Evolutionary conservation across 352 stramenopile genomes (phyloP).

Genomic region (Peronospora farinosa): DNA sequence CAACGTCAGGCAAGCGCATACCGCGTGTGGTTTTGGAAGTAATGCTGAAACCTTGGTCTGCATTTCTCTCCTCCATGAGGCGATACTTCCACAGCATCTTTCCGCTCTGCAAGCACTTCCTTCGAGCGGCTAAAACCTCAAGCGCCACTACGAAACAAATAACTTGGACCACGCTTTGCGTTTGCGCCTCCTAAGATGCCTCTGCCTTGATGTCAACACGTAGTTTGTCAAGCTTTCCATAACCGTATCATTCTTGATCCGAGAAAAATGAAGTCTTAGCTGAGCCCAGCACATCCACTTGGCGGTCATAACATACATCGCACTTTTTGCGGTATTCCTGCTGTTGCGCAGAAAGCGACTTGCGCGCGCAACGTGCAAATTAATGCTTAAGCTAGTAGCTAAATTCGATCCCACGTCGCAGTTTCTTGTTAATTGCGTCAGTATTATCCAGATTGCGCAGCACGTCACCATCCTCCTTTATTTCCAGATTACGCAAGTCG

Average conservation of each 20-base stretch:
- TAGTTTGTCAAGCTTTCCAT: conserved; percentile 64
- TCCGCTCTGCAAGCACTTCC: conserved; percentile 60
- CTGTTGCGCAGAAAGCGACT: conserved; percentile 75
- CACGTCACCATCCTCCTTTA: conserved; percentile 79
- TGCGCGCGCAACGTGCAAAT: conserved; percentile 70
- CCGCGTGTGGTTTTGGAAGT: conserved; percentile 26
- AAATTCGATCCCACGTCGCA: conserved; percentile 80
- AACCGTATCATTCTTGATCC: conserved; percentile 64
- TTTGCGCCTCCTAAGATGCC: conserved; percentile 59
- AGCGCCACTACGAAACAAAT: conserved; percentile 69
- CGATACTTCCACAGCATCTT: conserved; percentile 72
- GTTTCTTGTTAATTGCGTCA: conserved; percentile 75
- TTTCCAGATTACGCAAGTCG: conserved; percentile 83
- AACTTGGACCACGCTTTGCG: conserved; percentile 59
- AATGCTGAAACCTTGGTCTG: conserved; percentile 37
- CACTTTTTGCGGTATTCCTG: conserved; percentile 84
- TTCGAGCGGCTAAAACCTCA: conserved; percentile 73
- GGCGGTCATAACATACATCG: conserved; percentile 76
- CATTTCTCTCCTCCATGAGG: conserved; percentile 80
- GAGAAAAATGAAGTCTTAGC: conserved; percentile 58
- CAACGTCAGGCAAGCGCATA: conserved; percentile 53
- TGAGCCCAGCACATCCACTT: conserved; percentile 74
- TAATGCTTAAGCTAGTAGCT: conserved; percentile 73
- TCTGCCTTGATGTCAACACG: conserved; percentile 72
- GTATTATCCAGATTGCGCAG: conserved; percentile 69